phyloP scores from a whole-genome alignment of 192 early-diverging fungal species.

The Phlyctochytrium bullatum region DNA sequence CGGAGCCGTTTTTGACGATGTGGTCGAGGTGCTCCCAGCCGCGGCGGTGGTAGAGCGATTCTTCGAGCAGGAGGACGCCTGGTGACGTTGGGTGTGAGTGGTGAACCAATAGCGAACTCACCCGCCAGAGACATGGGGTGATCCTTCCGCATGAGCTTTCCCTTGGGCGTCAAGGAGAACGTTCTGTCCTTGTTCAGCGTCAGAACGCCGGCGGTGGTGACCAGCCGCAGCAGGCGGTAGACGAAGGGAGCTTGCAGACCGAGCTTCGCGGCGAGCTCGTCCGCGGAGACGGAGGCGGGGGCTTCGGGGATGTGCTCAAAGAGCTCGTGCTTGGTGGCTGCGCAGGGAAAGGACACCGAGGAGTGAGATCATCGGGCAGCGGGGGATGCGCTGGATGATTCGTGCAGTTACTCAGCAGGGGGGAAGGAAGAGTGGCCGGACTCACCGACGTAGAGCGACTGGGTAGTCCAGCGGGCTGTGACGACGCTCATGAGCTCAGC shows the following conservation, averaged over 20 bases:
- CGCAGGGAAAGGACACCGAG: neutral
- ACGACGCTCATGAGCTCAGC: neutral
- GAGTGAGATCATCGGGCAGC: neutral
- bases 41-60: neutral
- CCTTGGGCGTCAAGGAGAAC: neutral
- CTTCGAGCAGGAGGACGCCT: conserved; percentile 1
- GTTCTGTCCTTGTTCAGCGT: neutral
- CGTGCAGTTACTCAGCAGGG: no score
- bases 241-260: neutral
- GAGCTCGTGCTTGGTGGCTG: neutral
- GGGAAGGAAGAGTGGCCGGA: no score
- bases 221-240: conserved; percentile 1
- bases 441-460: neutral
- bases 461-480: neutral
- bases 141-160: neutral
- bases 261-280: neutral
- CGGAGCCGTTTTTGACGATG: neutral
- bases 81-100: no score
- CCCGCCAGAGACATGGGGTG: conserved; percentile 3
- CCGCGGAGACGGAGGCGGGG: neutral
- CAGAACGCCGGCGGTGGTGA: neutral
- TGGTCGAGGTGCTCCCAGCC: neutral
- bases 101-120: no score
- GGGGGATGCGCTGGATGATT: no score
- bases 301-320: conserved; percentile 4